phyloP scores from a whole-genome alignment of 2,329 filamentous ascomycete genomes.

The Ascosphaera apis region DNA sequence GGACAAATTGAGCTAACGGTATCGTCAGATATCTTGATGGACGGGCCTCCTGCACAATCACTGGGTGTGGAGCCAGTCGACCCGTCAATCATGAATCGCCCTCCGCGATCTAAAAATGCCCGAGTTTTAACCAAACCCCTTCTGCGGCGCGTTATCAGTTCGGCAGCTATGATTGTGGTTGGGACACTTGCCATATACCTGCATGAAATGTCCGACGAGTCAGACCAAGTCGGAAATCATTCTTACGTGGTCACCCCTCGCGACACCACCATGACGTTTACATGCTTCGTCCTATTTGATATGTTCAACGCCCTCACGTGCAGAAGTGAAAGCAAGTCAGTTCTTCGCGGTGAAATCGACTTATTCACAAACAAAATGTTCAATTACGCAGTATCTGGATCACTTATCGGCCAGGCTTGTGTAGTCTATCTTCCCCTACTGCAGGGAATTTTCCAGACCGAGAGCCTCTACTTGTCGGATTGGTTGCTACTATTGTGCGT shows the following conservation, averaged over 20 bases:
- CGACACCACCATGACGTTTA: conserved; percentile 98
- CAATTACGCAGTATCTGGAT: conserved; percentile 81
- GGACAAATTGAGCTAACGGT: not conserved
- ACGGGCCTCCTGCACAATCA: conserved; percentile 89
- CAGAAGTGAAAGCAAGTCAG: conserved; percentile 71
- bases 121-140: conserved; percentile 73
- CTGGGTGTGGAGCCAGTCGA: conserved; percentile 90
- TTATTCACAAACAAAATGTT: conserved; percentile 79
- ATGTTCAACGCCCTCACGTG: conserved; percentile 98
- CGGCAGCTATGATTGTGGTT: conserved; percentile 70
- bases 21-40: conserved; percentile 83
- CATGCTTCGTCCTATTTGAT: conserved; percentile 95
- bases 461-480: conserved; percentile 54
- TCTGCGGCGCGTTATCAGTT: conserved; percentile 65
- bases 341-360: conserved; percentile 65
- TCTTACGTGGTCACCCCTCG: conserved; percentile 55
- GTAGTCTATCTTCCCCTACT: conserved; percentile 91
- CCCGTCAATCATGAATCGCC: conserved; percentile 76
- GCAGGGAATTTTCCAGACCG: conserved; percentile 89
- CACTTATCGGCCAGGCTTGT: conserved; percentile 60
- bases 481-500: conserved; percentile 48
- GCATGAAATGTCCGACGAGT: conserved; percentile 68
- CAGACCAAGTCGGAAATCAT: conserved; percentile 18
- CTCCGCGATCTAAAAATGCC: conserved; percentile 66
- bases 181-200: conserved; percentile 84